Conservation (phyloP, 2,329 filamentous ascomycete genomes). For the Colletotrichum orchidophilum region DNA sequence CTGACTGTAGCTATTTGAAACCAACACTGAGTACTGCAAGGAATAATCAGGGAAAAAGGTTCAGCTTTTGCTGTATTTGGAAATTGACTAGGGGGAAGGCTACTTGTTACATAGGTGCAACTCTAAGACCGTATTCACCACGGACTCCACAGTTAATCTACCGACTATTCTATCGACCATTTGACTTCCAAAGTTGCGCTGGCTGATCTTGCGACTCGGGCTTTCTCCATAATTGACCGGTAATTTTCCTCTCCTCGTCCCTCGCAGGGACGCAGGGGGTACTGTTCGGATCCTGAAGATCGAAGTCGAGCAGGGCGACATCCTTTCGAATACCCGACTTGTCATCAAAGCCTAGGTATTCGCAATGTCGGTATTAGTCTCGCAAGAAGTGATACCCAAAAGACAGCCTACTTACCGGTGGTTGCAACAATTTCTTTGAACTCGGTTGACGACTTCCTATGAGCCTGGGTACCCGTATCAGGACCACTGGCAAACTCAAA, state of each 20-base stretch:
- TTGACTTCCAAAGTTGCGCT: background rate
- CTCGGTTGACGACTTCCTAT: slow-evolving; percentile 11
- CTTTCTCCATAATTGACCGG: slow-evolving; percentile 34
- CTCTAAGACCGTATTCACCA: background rate
- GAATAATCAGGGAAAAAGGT: background rate
- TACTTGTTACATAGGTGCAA: slow-evolving; percentile 8
- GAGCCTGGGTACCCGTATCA: background rate
- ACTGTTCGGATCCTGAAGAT: background rate
- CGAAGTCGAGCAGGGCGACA: background rate
- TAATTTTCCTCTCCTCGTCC: slow-evolving; percentile 38
- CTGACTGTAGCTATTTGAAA: background rate
- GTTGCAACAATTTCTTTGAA: background rate
- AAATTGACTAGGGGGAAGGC: background rate
- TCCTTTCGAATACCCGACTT: background rate
- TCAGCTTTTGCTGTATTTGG: background rate
- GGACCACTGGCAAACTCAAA: background rate
- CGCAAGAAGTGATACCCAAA: background rate
- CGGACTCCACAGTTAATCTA: background rate
- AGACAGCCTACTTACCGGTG: background rate
- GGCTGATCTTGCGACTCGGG: background rate
- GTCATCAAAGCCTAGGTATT: background rate
- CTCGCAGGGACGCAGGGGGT: slow-evolving; percentile 39
- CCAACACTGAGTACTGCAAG: background rate
- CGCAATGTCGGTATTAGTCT: background rate
- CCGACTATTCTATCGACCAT: background rate